Conservation (phyloP, 1,284 basidiomycete species). For the Mycena citricolor region DNA sequence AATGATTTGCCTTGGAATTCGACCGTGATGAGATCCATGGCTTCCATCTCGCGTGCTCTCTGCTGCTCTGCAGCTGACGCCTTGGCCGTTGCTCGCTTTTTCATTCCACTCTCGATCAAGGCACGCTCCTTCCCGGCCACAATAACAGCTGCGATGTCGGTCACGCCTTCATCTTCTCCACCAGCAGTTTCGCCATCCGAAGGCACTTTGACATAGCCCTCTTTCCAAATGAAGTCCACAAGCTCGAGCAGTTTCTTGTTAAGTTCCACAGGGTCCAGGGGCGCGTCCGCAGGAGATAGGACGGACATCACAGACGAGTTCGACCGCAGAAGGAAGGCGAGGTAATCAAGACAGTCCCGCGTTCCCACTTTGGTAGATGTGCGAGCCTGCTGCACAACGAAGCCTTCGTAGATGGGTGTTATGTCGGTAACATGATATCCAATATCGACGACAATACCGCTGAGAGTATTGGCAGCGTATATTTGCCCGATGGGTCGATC, state of each 20-base stretch:
- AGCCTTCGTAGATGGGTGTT: slow-evolving; percentile 79
- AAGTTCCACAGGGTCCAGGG: slow-evolving; percentile 45
- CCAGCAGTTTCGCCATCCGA: slow-evolving; percentile 64
- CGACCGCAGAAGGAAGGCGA: slow-evolving; percentile 68
- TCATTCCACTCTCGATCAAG: slow-evolving; percentile 77
- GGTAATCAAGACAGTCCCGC: slow-evolving; percentile 72
- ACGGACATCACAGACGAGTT: slow-evolving; percentile 66
- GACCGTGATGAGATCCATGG: slow-evolving; percentile 75
- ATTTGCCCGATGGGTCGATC: slow-evolving; percentile 85
- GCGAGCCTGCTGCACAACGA: slow-evolving; percentile 62
- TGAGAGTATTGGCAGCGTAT: slow-evolving; percentile 79
- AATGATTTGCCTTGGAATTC: slow-evolving; percentile 72
- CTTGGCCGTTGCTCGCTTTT: slow-evolving; percentile 73
- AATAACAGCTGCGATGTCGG: slow-evolving; percentile 80
- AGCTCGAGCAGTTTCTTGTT: slow-evolving; percentile 56
- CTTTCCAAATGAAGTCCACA: slow-evolving; percentile 58
- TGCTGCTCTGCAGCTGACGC: slow-evolving; percentile 79
- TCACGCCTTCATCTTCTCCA: slow-evolving; percentile 85
- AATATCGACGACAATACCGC: slow-evolving; percentile 85
- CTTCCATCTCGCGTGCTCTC: slow-evolving; percentile 77
- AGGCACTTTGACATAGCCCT: slow-evolving; percentile 67
- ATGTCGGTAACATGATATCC: slow-evolving; percentile 77
- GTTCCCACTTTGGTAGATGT: slow-evolving; percentile 66
- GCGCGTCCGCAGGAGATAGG: slow-evolving; percentile 53
- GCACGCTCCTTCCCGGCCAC: slow-evolving; percentile 81